phyloP scores from a whole-genome alignment of 129 eudicot species.

The Chrysanthemum makinoi region DNA sequence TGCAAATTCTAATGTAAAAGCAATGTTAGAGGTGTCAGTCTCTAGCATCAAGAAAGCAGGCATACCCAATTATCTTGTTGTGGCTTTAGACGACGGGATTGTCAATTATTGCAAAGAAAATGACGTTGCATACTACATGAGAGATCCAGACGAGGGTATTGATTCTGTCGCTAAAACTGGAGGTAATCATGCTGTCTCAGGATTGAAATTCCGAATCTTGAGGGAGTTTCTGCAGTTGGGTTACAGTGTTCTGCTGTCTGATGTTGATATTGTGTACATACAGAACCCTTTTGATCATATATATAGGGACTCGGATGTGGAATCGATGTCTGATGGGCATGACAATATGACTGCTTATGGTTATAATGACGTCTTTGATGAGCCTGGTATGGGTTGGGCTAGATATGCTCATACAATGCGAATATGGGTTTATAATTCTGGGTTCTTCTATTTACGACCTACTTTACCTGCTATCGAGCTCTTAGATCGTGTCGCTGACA shows the following conservation, averaged over 20 bases:
- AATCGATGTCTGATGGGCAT: slow-evolving; percentile 93
- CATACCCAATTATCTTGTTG: slow-evolving; percentile 67
- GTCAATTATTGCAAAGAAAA: slow-evolving; percentile 66
- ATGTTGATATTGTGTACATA: slow-evolving; percentile 78
- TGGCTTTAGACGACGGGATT: slow-evolving; percentile 70
- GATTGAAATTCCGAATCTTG: slow-evolving; percentile 67
- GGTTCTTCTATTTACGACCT: slow-evolving; percentile 74
- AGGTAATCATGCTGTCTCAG: slow-evolving; percentile 76
- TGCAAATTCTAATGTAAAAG: slow-evolving; percentile 73
- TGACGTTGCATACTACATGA: slow-evolving; percentile 53
- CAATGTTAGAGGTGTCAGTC: slow-evolving; percentile 63
- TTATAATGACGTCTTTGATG: slow-evolving; percentile 78
- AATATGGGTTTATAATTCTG: slow-evolving; percentile 88
- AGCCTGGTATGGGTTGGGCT: slow-evolving; percentile 91
- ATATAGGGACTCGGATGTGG: slow-evolving; percentile 76
- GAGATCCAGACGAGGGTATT: slow-evolving; percentile 65
- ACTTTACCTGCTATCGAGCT: slow-evolving; percentile 76
- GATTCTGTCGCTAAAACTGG: slow-evolving; percentile 60
- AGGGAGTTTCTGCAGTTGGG: slow-evolving; percentile 81
- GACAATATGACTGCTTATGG: slow-evolving; percentile 77
- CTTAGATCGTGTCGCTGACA: slow-evolving; percentile 76
- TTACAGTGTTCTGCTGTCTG: slow-evolving; percentile 72
- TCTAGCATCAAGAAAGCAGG: slow-evolving; percentile 68
- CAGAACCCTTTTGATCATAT: slow-evolving; percentile 70
- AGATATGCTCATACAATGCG: slow-evolving; percentile 81